phyloP scores from a whole-genome alignment of 1,284 basidiomycete species.

The Rhodofomes roseus region DNA sequence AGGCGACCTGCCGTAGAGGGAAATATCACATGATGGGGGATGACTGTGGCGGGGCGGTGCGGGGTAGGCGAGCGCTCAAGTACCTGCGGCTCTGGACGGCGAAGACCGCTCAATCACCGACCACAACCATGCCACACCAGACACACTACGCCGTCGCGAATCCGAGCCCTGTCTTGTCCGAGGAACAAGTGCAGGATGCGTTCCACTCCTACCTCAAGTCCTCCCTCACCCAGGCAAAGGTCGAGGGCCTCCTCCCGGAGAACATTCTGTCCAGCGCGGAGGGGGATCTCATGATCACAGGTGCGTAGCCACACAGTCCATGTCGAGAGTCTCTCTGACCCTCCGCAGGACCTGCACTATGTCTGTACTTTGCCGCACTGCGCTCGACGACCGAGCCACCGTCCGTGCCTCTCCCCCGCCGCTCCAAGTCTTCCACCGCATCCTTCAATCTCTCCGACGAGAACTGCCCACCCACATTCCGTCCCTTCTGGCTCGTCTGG shows the following conservation, averaged over 20 bases:
- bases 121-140: neutral
- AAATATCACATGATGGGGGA: neutral
- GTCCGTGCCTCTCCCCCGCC: constrained; percentile 53
- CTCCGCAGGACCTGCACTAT: constrained; percentile 64
- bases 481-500: constrained; percentile 71
- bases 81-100: neutral
- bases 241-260: constrained; percentile 65
- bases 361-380: constrained; percentile 67
- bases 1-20: neutral
- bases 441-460: constrained; percentile 45
- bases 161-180: constrained; percentile 36
- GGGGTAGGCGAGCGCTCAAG: neutral
- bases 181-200: constrained; percentile 64
- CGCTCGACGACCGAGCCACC: constrained; percentile 60
- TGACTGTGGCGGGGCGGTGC: neutral
- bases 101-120: neutral
- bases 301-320: constrained; percentile 32
- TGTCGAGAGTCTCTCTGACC: no score
- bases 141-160: neutral
- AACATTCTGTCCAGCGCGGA: constrained; percentile 72
- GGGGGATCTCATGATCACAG: constrained; percentile 78
- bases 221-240: constrained; percentile 70
- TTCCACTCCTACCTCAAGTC: constrained; percentile 80
- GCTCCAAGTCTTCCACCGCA: constrained; percentile 26
- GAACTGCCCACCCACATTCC: constrained; percentile 61